Conservation (phyloP, 441 rosid species). For the Gossypium lobatum region DNA sequence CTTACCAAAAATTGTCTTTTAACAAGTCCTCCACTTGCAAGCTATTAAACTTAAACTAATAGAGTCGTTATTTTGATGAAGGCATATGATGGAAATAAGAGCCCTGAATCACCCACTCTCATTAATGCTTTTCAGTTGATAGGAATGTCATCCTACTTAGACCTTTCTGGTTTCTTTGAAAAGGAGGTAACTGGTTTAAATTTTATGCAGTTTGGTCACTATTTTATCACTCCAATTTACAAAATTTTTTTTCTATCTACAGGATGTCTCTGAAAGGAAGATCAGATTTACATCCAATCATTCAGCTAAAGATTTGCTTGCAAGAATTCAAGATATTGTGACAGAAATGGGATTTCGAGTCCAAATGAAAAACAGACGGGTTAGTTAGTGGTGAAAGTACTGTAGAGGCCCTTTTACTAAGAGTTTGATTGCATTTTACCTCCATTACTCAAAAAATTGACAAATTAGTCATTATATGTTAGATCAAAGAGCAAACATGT, state of each 20-base stretch:
- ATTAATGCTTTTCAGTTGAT: slow-evolving; percentile 92
- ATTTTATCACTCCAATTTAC: background rate
- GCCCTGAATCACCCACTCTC: slow-evolving; percentile 48
- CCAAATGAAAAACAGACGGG: slow-evolving; percentile 77
- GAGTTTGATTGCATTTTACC: no score
- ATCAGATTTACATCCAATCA: slow-evolving; percentile 86
- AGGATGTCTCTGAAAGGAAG: slow-evolving; percentile 92
- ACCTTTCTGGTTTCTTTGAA: slow-evolving; percentile 96
- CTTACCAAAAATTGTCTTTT: background rate
- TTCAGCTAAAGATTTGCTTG: slow-evolving; percentile 63
- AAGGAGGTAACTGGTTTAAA: slow-evolving; percentile 52
- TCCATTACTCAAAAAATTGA: fast-evolving
- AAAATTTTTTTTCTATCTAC: background rate
- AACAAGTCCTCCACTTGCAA: background rate
- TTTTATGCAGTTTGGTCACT: background rate
- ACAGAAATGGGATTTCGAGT: slow-evolving; percentile 87
- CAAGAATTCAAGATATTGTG: slow-evolving; percentile 62
- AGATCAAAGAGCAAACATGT: no score
- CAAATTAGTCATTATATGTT: no score
- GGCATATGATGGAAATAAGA: slow-evolving; percentile 21
- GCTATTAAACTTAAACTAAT: background rate
- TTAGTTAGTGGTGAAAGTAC: slow-evolving; percentile 17
- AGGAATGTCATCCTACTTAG: slow-evolving; percentile 96
- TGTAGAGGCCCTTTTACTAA: no score
- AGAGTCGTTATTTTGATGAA: slow-evolving; percentile 8